These are phyloP conservation scores for Chlamydomonas schloesseri DNA, from an alignment of 139 green algal genomes.

Conservation along the genomic window DNA sequence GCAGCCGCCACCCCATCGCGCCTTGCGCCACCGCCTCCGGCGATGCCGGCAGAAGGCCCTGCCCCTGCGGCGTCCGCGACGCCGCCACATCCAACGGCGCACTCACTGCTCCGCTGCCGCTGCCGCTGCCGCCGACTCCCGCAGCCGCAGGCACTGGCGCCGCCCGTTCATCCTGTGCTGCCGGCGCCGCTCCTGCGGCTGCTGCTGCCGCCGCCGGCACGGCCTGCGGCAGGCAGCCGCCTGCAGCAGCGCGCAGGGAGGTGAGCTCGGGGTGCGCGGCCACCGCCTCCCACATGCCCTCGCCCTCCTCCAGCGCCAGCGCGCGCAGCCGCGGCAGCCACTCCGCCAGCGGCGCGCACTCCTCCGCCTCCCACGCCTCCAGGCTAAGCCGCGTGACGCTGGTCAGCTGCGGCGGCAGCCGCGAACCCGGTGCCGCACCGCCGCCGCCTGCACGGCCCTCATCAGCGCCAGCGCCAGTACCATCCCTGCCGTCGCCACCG, in stretches of 20 bases:
- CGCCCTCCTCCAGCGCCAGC: slow-evolving; percentile 20
- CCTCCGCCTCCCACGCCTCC: slow-evolving; percentile 3
- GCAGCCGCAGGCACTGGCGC: background rate
- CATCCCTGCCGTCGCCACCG: background rate
- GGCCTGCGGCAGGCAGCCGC: background rate
- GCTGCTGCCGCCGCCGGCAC: background rate
- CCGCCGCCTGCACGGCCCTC: background rate
- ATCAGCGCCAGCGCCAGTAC: background rate
- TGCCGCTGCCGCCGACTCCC: no score
- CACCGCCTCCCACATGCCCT: slow-evolving; percentile 22
- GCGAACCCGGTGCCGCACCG: no score
- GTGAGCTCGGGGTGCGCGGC: slow-evolving; percentile 3
- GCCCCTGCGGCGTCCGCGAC: no score
- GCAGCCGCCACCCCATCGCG: no score
- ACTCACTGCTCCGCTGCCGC: no score
- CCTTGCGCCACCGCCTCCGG: no score
- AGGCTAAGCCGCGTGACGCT: slow-evolving; percentile 21
- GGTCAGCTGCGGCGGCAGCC: slow-evolving; percentile 1
- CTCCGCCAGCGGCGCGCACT: slow-evolving; percentile 9
- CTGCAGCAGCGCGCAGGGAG: background rate
- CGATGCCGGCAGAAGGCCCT: no score
- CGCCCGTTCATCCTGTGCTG: no score
- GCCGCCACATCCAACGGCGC: background rate
- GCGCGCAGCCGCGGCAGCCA: slow-evolving; percentile 21
- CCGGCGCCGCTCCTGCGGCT: background rate